Evolutionary conservation across 2,329 filamentous ascomycete species (phyloP).

Genomic region (Penicillium sp.): DNA sequence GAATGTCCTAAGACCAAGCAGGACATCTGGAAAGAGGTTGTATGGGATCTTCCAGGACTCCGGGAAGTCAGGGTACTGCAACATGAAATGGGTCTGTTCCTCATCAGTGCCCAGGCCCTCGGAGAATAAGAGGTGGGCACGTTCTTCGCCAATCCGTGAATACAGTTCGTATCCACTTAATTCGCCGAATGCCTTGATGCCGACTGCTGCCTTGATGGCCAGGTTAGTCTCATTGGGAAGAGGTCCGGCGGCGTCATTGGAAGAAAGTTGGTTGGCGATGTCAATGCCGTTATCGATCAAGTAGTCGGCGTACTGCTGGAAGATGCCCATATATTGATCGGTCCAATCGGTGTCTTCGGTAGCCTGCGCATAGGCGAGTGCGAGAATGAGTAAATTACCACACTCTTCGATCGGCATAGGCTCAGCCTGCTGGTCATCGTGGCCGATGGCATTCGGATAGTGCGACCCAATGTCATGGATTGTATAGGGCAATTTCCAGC

Average conservation of each 20-base stretch:
- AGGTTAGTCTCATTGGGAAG: conserved; percentile 45
- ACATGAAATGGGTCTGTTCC: conserved; percentile 37
- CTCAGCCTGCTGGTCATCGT: conserved; percentile 38
- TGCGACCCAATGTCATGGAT: conserved; percentile 42
- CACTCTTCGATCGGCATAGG: conserved; percentile 43
- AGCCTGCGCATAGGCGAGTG: conserved; percentile 36
- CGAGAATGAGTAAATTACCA: conserved; percentile 39
- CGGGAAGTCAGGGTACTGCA: conserved; percentile 36
- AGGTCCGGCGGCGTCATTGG: conserved; percentile 41
- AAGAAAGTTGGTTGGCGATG: conserved; percentile 39
- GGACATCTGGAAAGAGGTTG: conserved; percentile 41
- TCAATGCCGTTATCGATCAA: conserved; percentile 38
- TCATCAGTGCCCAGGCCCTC: conserved; percentile 34
- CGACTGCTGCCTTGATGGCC: conserved; percentile 46
- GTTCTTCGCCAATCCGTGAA: conserved; percentile 32
- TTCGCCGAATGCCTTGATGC: conserved; percentile 43
- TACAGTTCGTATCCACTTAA: conserved; percentile 37
- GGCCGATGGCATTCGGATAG: conserved; percentile 41
- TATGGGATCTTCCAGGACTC: conserved; percentile 38
- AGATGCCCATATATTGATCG: conserved; percentile 31
- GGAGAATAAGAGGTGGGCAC: conserved; percentile 34
- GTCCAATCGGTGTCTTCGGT: conserved; percentile 39
- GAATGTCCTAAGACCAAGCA: conserved; percentile 40
- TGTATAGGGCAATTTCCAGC: conserved; percentile 36
- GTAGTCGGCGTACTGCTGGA: conserved; percentile 41